Evolutionary conservation across 768 basidiomycete genomes (phyloP), one percentile per base, ranked within the genome.

Genomic region (Udeniomyces megalosporus): DNA sequence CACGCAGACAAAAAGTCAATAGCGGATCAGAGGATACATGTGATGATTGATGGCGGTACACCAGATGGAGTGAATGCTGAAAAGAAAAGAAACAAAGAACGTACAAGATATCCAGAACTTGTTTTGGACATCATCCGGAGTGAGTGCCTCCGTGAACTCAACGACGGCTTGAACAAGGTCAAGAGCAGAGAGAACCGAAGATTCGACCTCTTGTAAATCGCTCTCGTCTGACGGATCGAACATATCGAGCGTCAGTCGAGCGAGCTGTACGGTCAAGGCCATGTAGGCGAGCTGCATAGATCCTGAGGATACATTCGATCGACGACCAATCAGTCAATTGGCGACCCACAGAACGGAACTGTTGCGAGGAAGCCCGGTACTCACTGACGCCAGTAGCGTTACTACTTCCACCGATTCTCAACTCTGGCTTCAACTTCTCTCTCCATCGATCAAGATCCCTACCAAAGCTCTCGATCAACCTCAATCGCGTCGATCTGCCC

Each of bases 281-380:
- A 65, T 56, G 46, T 60, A 65, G 15, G 63, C 38, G 20, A 65
- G 58, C 47, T 60, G 63, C 57, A 65, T 55, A 32, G 63, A 65
- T 29, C 55, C 63, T 65, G 63, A 11, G 22, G 4, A 3, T 17
- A 34, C 38, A 35, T 10, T 6, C n/a, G 31, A 44, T 35, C 8
- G 7, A 14, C 17, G 46, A 10, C 35, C 8, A 20, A 24, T 7
- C 31, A 14, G 54, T 52, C 50, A 52, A 26, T 28, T n/a, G 35
- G 35, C 1, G n/a, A 42, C 15, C 7, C 6, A 26, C 50, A 52
- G 6, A 31, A n/a, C 11, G 22, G 26, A 20, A n/a, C n/a, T n/a
- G n/a, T n/a, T n/a, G n/a, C n/a, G n/a, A n/a, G n/a, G n/a, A n/a
- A n/a, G n/a, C n/a, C n/a, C 24, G 31, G 0, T 11, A 51, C 61